Percentiles rank a stretch among this genome's conserved stretches.
phyloP scores from a whole-genome alignment of 2,329 filamentous ascomycete species.

The Sclerotinia spermophila region DNA sequence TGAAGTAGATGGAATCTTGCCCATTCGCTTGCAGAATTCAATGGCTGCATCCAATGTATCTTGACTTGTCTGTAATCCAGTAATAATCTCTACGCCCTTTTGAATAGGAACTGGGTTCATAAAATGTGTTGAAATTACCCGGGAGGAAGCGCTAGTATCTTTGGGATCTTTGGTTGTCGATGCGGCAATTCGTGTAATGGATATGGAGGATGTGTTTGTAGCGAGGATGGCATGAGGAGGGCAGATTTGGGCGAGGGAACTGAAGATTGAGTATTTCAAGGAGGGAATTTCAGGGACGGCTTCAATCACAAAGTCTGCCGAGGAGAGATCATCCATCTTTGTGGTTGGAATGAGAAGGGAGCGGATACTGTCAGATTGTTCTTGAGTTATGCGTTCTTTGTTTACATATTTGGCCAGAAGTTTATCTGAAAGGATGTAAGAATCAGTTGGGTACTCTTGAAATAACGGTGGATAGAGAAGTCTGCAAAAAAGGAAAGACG shows the following conservation, averaged over 20 bases:
- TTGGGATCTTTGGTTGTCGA: constrained; percentile 74
- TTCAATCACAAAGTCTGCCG: constrained; percentile 97
- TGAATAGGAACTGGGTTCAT: constrained; percentile 99
- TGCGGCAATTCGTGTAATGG: constrained; percentile 92
- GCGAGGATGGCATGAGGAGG: constrained; percentile 84
- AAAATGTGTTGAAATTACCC: constrained; percentile 94
- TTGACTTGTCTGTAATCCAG: constrained; percentile 83
- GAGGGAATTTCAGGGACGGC: constrained; percentile 89
- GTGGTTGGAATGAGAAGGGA: constrained; percentile 67
- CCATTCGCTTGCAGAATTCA: constrained; percentile 85
- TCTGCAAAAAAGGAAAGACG: background rate
- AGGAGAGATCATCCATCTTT: constrained; percentile 69
- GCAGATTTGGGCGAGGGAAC: constrained; percentile 74
- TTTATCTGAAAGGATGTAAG: constrained; percentile 59
- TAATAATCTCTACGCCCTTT: constrained; percentile 97
- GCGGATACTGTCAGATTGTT: constrained; percentile 71
- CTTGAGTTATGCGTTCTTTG: constrained; percentile 80
- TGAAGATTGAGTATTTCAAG: constrained; percentile 86
- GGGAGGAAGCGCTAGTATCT: constrained; percentile 75
- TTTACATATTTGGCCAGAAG: constrained; percentile 88
- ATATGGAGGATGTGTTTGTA: constrained; percentile 98
- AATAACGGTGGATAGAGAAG: background rate
- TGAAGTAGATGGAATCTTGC: constrained; percentile 83
- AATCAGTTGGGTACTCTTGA: background rate
- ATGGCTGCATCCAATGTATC: constrained; percentile 79